A percentile compares a stretch with the other conserved stretches of the same genome.
These are phyloP conservation scores for Turnera subulata DNA, from an alignment of 345 rosid species.

Conservation along the genomic window DNA sequence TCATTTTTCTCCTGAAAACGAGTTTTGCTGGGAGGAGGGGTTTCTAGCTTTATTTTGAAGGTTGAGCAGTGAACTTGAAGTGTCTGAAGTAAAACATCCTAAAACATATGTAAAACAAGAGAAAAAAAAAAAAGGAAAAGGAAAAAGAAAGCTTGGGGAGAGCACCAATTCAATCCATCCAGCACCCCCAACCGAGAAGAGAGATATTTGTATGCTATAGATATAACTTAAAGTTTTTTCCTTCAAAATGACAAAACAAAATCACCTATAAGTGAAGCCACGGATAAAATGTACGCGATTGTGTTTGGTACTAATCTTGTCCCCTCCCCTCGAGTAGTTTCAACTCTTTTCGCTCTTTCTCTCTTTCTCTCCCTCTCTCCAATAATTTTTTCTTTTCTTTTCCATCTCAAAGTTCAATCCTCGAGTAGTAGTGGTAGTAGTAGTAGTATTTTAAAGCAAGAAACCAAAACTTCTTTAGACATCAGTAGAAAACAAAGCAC, in stretches of 20 bases:
- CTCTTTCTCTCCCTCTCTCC: constrained; percentile 16
- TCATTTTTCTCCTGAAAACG: too few relatives aligned
- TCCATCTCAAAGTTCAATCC: constrained; percentile 8
- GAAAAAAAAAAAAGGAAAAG: too few relatives aligned
- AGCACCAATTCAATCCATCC: too few relatives aligned
- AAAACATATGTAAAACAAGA: too few relatives aligned
- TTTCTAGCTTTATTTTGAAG: too few relatives aligned
- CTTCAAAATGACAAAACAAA: background rate
- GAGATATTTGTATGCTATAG: background rate
- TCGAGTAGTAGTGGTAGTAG: too few relatives aligned
- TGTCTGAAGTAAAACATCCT: too few relatives aligned
- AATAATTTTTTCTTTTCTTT: constrained; percentile 12
- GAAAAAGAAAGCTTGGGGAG: too few relatives aligned
- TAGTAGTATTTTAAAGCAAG: background rate
- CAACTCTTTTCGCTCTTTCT: background rate
- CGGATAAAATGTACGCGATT: background rate
- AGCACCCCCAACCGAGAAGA: too few relatives aligned
- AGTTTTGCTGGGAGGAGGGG: too few relatives aligned
- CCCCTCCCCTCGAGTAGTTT: constrained; percentile 1
- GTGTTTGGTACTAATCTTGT: background rate
- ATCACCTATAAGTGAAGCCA: background rate
- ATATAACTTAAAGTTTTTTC: background rate
- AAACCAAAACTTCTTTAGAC: background rate
- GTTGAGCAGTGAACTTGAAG: too few relatives aligned
- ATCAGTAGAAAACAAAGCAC: constrained; percentile 6